phyloP scores from a whole-genome alignment of 2,329 filamentous ascomycete species.

The Alternaria panax region DNA sequence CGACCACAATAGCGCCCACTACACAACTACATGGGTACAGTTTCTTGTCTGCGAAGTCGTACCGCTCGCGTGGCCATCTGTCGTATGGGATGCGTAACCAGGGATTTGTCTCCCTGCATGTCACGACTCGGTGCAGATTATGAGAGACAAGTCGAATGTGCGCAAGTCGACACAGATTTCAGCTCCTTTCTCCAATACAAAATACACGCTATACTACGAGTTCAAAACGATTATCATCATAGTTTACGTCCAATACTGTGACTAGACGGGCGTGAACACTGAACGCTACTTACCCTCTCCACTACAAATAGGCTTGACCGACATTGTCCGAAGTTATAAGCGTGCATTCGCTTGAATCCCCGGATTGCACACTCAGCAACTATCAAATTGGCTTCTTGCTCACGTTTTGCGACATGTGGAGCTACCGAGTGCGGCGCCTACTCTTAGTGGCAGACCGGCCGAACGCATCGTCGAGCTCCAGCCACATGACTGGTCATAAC shows the following conservation, averaged over 20 bases:
- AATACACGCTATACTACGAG: background rate
- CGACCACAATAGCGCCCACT: background rate
- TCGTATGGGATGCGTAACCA: conserved; percentile 3
- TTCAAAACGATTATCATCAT: background rate
- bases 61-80: conserved; percentile 11
- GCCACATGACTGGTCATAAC: conserved; percentile 32
- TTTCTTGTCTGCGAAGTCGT: background rate
- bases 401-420: conserved; percentile 1
- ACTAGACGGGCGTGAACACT: background rate
- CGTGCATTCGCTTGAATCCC: background rate
- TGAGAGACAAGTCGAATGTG: background rate
- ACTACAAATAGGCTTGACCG: background rate
- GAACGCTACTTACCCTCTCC: background rate
- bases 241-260: background rate
- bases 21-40: background rate
- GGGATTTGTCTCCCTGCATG: background rate
- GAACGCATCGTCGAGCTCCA: conserved; percentile 17
- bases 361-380: background rate
- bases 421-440: background rate
- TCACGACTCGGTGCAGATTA: background rate
- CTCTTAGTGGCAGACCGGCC: conserved; percentile 17
- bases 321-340: conserved; percentile 14
- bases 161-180: background rate
- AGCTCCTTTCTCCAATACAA: background rate
- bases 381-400: background rate